Percentiles rank a stretch among this genome's conserved stretches.
phyloP scores from a whole-genome alignment of 2,329 filamentous ascomycete species.

The Xylariaceae sp. region DNA sequence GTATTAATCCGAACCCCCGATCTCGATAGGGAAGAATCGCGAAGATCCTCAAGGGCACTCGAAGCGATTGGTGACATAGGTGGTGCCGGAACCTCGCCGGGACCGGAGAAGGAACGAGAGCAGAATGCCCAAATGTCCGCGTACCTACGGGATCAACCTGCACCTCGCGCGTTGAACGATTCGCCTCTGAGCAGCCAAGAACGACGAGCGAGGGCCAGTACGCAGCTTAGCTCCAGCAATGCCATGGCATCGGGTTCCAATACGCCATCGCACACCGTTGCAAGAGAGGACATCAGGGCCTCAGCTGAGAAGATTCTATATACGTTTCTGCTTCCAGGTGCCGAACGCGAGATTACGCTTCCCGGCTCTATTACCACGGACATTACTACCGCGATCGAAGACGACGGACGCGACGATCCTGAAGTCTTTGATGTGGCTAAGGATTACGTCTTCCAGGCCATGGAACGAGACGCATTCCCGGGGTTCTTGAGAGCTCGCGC shows the following conservation, averaged over 20 bases:
- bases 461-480: conserved; percentile 98
- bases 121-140: conserved; percentile 88
- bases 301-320: conserved; percentile 99
- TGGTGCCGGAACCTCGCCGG: conserved; percentile 57
- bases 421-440: conserved; percentile 97
- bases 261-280: conserved; percentile 77
- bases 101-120: conserved; percentile 67
- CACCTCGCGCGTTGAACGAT: conserved; percentile 47
- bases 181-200: conserved; percentile 51
- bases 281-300: conserved; percentile 83
- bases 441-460: conserved; percentile 98
- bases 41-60: conserved; percentile 76
- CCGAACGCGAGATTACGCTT: conserved; percentile 92
- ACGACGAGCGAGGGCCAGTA: conserved; percentile 45
- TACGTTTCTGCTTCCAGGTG: conserved; percentile 90
- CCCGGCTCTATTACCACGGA: conserved; percentile 81
- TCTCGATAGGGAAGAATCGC: conserved; percentile 73
- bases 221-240: conserved; percentile 56
- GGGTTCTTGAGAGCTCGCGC: conserved; percentile 94
- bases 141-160: conserved; percentile 68
- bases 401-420: conserved; percentile 86
- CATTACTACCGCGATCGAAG: conserved; percentile 84
- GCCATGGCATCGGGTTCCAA: conserved; percentile 69
- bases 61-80: conserved; percentile 67
- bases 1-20: conserved; percentile 92